Conservation (phyloP, 352 stramenopile genomes). For the Phytophthora pluvialis region DNA sequence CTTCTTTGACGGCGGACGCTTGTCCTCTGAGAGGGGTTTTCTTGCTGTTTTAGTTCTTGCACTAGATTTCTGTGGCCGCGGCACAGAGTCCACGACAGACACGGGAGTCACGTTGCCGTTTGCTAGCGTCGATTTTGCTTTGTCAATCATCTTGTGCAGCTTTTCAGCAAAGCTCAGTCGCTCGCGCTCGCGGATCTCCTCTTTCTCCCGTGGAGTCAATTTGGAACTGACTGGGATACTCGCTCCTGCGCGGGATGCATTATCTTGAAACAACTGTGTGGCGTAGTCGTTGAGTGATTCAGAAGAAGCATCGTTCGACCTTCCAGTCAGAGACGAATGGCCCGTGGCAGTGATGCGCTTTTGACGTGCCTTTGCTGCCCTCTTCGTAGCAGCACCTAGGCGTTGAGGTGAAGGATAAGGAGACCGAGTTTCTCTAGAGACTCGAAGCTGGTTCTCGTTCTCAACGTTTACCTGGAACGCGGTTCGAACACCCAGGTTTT, state of each 20-base stretch:
- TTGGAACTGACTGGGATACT: conserved; percentile 10
- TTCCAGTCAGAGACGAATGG: conserved; percentile 8
- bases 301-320: conserved; percentile 27
- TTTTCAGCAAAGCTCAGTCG: conserved; percentile 86
- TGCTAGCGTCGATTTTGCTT: conserved; percentile 71
- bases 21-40: conserved; percentile 20
- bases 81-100: neutral
- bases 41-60: conserved; percentile 9
- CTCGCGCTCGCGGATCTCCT: conserved; percentile 58
- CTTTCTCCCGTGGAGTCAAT: conserved; percentile 38
- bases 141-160: conserved; percentile 90
- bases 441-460: conserved; percentile 45
- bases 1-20: conserved; percentile 22
- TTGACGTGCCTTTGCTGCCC: conserved; percentile 31
- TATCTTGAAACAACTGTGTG: conserved; percentile 68
- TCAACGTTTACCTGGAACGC: conserved; percentile 53
- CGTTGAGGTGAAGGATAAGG: conserved; percentile 40
- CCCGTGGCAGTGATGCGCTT: conserved; percentile 25
- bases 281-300: conserved; percentile 80
- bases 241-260: conserved; percentile 16
- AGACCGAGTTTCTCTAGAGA: conserved; percentile 42
- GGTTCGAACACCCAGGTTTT: conserved; percentile 15
- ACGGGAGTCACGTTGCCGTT: conserved; percentile 32
- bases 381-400: conserved; percentile 31
- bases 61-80: conserved; percentile 13